phyloP scores from a whole-genome alignment of 371 early-diverging fungal species.

The Rhizopus microsporus region DNA sequence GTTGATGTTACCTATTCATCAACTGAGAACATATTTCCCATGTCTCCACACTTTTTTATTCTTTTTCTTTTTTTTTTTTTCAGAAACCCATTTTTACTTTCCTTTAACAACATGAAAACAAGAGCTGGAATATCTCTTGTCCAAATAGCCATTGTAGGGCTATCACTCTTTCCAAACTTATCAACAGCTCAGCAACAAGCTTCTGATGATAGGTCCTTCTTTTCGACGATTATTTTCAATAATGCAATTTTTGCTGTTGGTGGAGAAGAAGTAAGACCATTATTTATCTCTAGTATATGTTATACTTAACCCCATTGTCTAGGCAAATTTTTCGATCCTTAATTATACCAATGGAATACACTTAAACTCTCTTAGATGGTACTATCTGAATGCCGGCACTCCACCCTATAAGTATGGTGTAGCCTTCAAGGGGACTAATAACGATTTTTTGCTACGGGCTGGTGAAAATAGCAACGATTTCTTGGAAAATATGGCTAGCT shows the following conservation, averaged over 20 bases:
- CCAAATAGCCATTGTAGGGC: constrained; percentile 9
- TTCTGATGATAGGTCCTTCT: constrained; percentile 14
- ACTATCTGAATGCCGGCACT: background rate
- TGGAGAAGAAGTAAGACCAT: constrained; percentile 27
- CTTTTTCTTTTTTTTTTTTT: constrained; percentile 8
- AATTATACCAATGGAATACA: constrained; percentile 31
- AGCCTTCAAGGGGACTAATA: constrained; percentile 22
- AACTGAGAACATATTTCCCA: background rate
- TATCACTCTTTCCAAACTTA: constrained; percentile 4
- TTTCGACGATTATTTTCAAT: constrained; percentile 12
- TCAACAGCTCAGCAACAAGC: constrained; percentile 8
- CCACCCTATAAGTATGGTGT: constrained; percentile 36
- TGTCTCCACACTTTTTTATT: constrained; percentile 3
- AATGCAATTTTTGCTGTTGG: constrained; percentile 25
- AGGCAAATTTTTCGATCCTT: constrained; percentile 32
- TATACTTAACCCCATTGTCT: background rate
- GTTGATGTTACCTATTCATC: constrained; percentile 10
- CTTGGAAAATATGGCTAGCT: constrained; percentile 28
- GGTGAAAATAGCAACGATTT: constrained; percentile 14
- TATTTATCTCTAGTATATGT: background rate
- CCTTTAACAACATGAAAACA: constrained; percentile 6
- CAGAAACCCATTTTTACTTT: constrained; percentile 13
- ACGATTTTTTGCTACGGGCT: constrained; percentile 31
- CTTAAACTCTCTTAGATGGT: constrained; percentile 26
- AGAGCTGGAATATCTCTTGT: constrained; percentile 16